phyloP scores from a whole-genome alignment of 2,329 filamentous ascomycete genomes.

The Cucurbitaria berberidis region DNA sequence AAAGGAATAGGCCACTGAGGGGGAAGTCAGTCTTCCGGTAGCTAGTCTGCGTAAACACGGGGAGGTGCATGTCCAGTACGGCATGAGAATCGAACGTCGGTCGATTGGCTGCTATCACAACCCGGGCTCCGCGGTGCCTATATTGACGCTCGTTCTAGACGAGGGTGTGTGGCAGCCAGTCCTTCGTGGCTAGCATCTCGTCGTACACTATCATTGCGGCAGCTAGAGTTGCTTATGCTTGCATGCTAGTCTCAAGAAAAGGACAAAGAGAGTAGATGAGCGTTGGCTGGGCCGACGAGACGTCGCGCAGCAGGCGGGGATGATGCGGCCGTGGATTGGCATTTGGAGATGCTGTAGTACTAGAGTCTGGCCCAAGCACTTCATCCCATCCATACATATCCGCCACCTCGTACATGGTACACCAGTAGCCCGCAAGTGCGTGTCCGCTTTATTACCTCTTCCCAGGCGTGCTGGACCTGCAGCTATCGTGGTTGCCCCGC shows the following conservation, averaged over 20 bases:
- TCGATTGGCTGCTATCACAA: constrained; percentile 19
- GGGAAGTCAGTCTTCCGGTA: constrained; percentile 5
- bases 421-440: constrained; percentile 5
- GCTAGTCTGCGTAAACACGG: constrained; percentile 13
- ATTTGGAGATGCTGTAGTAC: neutral
- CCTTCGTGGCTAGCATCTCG: neutral
- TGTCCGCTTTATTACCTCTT: constrained; percentile 13
- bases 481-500: constrained; percentile 24
- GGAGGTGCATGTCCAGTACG: constrained; percentile 13
- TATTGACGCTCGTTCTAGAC: constrained; percentile 10
- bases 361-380: constrained; percentile 10
- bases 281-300: neutral
- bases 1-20: constrained; percentile 2
- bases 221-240: neutral
- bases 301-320: constrained; percentile 2
- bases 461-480: constrained; percentile 25
- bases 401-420: constrained; percentile 11
- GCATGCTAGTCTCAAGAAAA: constrained; percentile 3
- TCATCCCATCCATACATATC: constrained; percentile 14
- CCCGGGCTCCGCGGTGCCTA: constrained; percentile 32
- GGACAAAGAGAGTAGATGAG: neutral
- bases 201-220: constrained; percentile 7
- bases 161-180: constrained; percentile 21
- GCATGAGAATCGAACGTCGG: neutral
- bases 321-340: constrained; percentile 1